These are phyloP conservation scores for Petunia hybrid DNA, from an alignment of 305 asterid species.

Conservation along the genomic window DNA sequence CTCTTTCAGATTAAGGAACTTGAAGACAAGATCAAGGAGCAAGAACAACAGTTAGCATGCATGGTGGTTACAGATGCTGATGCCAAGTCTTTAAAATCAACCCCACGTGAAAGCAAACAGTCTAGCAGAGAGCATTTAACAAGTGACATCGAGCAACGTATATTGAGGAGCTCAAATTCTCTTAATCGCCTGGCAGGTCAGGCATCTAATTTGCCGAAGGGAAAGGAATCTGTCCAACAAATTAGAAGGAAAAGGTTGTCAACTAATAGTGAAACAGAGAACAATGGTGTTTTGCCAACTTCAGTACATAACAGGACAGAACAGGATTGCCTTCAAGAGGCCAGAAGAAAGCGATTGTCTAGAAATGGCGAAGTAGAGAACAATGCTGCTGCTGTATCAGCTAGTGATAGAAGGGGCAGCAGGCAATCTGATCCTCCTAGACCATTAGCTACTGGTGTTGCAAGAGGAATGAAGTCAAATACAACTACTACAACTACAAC, in stretches of 20 bases:
- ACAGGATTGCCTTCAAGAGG: slow-evolving; percentile 28
- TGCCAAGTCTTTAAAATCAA: slow-evolving; percentile 40
- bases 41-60: slow-evolving; percentile 55
- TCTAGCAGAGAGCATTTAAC: slow-evolving; percentile 41
- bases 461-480: slow-evolving; percentile 54
- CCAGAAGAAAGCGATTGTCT: slow-evolving; percentile 35
- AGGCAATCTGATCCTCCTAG: slow-evolving; percentile 69
- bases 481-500: slow-evolving; percentile 17
- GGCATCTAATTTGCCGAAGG: slow-evolving; percentile 50
- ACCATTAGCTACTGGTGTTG: slow-evolving; percentile 43
- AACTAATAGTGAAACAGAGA: slow-evolving; percentile 37
- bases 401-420: slow-evolving; percentile 50
- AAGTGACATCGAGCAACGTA: slow-evolving; percentile 54
- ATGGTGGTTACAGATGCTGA: slow-evolving; percentile 39
- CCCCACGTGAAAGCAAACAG: slow-evolving; percentile 47
- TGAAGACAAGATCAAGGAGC: slow-evolving; percentile 64
- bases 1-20: slow-evolving; percentile 69
- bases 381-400: background rate
- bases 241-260: slow-evolving; percentile 35
- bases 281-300: slow-evolving; percentile 16
- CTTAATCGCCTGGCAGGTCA: slow-evolving; percentile 47
- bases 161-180: slow-evolving; percentile 57
- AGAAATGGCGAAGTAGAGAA: slow-evolving; percentile 38
- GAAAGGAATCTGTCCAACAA: slow-evolving; percentile 37
- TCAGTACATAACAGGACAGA: slow-evolving; percentile 35